phyloP scores from a whole-genome alignment of 2,329 filamentous ascomycete genomes.

The Penicillium sp. region DNA sequence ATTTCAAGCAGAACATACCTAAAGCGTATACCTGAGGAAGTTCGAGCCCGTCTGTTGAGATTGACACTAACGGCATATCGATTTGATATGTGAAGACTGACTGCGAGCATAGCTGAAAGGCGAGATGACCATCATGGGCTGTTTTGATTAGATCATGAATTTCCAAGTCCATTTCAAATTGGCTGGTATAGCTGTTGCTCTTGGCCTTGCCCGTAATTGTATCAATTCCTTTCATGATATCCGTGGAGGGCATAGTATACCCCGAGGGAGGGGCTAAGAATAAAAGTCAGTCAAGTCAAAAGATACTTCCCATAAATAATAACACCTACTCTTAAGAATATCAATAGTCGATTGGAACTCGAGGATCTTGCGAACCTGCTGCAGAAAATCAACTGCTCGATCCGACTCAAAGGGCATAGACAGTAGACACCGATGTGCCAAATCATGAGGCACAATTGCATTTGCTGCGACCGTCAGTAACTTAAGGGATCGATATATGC shows the following conservation, averaged over 20 bases:
- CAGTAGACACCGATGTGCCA: constrained; percentile 27
- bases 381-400: constrained; percentile 24
- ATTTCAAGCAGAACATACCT: constrained; percentile 9
- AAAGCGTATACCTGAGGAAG: constrained; percentile 56
- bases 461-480: constrained; percentile 17
- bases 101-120: constrained; percentile 30
- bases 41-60: constrained; percentile 59
- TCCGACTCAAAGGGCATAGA: constrained; percentile 33
- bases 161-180: constrained; percentile 57
- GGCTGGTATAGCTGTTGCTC: constrained; percentile 48
- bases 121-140: constrained; percentile 63
- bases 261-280: constrained; percentile 48
- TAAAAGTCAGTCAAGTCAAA: constrained; percentile 6
- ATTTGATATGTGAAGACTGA: constrained; percentile 48
- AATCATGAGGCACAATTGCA: constrained; percentile 16
- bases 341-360: constrained; percentile 52
- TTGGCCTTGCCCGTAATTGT: constrained; percentile 47
- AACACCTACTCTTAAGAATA: constrained; percentile 42
- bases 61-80: constrained; percentile 54
- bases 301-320: background rate
- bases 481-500: too few relatives aligned
- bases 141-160: constrained; percentile 54
- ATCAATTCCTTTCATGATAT: constrained; percentile 50
- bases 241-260: constrained; percentile 52
- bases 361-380: constrained; percentile 37